phyloP scores from a whole-genome alignment of 1,284 basidiomycete species.

The Sphagnurus paluster region DNA sequence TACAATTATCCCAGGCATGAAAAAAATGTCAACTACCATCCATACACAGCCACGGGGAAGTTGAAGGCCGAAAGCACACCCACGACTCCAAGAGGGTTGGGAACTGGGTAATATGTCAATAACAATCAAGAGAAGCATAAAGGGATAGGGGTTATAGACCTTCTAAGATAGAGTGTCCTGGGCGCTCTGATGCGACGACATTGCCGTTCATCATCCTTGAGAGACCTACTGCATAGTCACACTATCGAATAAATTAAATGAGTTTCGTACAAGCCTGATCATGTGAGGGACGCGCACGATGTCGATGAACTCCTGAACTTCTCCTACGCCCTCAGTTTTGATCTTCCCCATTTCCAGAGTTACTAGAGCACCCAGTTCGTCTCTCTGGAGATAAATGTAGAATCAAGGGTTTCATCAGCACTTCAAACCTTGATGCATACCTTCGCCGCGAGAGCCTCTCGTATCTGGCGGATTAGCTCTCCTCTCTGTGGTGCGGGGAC shows the following conservation, averaged over 20 bases:
- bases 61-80: constrained; percentile 92
- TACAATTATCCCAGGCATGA: neutral
- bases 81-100: constrained; percentile 92
- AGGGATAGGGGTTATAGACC: constrained; percentile 36
- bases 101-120: constrained; percentile 52
- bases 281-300: constrained; percentile 53
- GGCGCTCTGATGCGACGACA: constrained; percentile 82
- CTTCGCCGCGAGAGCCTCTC: constrained; percentile 80
- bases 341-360: constrained; percentile 98
- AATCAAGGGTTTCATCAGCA: constrained; percentile 5
- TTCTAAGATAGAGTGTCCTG: constrained; percentile 91
- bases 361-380: constrained; percentile 80
- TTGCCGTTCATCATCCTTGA: constrained; percentile 92
- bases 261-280: constrained; percentile 7
- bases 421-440: constrained; percentile 35
- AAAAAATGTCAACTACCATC: constrained; percentile 53
- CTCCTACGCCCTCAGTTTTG: constrained; percentile 86
- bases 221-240: constrained; percentile 71
- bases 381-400: constrained; percentile 46
- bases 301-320: constrained; percentile 95
- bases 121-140: constrained; percentile 9
- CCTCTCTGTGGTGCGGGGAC: constrained; percentile 88
- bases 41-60: constrained; percentile 91
- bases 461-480: constrained; percentile 86
- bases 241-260: constrained; percentile 35